Percentiles rank a stretch among this genome's conserved stretches.
Conservation (phyloP, 2,329 filamentous ascomycete species). For the Aspergillus pseudotamarii region DNA sequence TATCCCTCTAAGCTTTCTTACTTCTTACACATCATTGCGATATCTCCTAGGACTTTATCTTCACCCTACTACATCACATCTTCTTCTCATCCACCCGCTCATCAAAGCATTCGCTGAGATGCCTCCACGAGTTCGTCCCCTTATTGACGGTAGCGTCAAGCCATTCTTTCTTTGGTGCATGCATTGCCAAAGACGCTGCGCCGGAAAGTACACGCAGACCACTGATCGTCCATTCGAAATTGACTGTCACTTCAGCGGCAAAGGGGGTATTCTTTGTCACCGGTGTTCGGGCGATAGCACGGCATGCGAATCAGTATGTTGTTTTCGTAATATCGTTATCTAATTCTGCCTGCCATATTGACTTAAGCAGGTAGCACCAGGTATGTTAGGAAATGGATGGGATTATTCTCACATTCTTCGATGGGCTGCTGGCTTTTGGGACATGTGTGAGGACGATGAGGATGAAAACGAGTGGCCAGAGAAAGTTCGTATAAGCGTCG, state of each 20-base stretch:
- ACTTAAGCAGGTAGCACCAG: background rate
- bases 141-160: background rate
- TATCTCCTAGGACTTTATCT: background rate
- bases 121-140: background rate
- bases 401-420: background rate
- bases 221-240: too few relatives aligned
- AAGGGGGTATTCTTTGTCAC: background rate
- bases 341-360: background rate
- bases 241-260: background rate
- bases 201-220: too few relatives aligned
- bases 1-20: background rate
- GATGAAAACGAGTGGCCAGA: background rate
- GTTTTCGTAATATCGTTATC: accelerated
- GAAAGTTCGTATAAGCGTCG: background rate
- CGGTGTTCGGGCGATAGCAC: background rate
- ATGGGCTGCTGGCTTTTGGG: background rate
- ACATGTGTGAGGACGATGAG: background rate
- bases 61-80: too few relatives aligned
- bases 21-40: background rate
- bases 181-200: background rate
- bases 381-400: background rate
- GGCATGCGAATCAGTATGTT: background rate
- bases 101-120: background rate
- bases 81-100: too few relatives aligned
- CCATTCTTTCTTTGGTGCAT: background rate